Percentiles rank a stretch among this genome's conserved stretches.
phyloP scores from a whole-genome alignment of 805 yeast species.

The Tetrapisispora taiwanensis region DNA sequence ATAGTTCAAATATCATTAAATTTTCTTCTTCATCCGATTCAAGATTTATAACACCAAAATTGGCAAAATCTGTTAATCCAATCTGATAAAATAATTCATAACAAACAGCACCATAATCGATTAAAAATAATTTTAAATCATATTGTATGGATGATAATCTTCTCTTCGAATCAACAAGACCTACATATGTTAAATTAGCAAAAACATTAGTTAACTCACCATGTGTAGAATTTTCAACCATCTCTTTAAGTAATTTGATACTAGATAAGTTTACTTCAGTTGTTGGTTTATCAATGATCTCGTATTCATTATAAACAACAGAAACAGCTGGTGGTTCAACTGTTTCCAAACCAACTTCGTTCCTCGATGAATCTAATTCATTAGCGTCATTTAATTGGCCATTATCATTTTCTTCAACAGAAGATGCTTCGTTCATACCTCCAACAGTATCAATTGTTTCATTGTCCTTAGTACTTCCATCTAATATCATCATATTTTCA shows the following conservation, averaged over 20 bases:
- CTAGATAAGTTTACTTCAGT: conserved; percentile 46
- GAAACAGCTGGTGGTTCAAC: too few relatives aligned
- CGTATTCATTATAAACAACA: conserved; percentile 5
- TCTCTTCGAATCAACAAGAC: conserved; percentile 62
- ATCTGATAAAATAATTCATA: conserved; percentile 72
- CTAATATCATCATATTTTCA: neutral
- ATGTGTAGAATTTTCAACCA: conserved; percentile 38
- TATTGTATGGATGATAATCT: conserved; percentile 77
- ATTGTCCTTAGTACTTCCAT: neutral
- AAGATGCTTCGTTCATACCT: too few relatives aligned
- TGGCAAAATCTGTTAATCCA: conserved; percentile 66
- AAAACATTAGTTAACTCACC: conserved; percentile 55
- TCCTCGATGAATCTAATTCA: too few relatives aligned
- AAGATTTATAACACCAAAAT: conserved; percentile 56
- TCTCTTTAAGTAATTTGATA: conserved; percentile 43
- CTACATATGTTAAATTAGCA: conserved; percentile 64
- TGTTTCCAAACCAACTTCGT: too few relatives aligned
- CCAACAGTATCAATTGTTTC: neutral
- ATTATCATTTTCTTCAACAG: too few relatives aligned
- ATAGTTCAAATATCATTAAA: conserved; percentile 11
- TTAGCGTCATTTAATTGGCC: too few relatives aligned
- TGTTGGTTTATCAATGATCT: conserved; percentile 21
- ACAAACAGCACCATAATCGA: conserved; percentile 68
- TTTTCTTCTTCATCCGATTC: conserved; percentile 4
- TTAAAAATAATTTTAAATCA: conserved; percentile 63